Evolutionary conservation across 306 rosid species (phyloP), one percentile per base, ranked within the genome.

Genomic region (Corylus americana): DNA sequence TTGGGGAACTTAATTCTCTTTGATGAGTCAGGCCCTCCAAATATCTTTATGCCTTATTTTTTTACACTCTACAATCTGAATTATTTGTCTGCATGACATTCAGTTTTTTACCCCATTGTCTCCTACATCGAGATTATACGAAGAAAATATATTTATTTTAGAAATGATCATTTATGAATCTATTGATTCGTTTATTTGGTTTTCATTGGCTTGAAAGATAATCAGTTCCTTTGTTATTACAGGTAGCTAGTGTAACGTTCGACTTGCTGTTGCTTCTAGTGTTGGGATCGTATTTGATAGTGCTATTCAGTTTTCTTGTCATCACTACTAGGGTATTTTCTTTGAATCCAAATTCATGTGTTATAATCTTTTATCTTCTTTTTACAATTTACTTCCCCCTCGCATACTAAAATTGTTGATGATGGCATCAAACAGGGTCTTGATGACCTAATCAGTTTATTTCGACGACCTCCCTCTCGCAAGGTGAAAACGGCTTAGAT

Each of bases 211-310:
- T 71, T 48, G 20, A 54, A 70, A 77, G 72, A 18, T 82, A 85
- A 85, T 29, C 50, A 64, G 45, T 64, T 70, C 58, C 42, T 53
- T n/a, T 67, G 53, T 82, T 67, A 49, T 87, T 77, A 31, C 97
- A 96, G 99, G 98, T 96, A 70, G 99, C 97, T 45, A 93, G 98
- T 69, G 98, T 96, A 80, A 91, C 99, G 62, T 96, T 96, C 49
- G 99, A 96, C 89, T 90, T 96, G 86, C 89, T 91, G 84, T 86
- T 96, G 88, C 98, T 96, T 87, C 90, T 96, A 62, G 91, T 79
- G n/a, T 59, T 89, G 85, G 93, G 93, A 63, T 87, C 93, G 2
- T 89, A 89, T 79, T 84, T 89, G 83, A 86, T 89, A 44, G 79
- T 89, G 47, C 89, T 89, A 76, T 89, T 89, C 89, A 87, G 89